Evolutionary conservation across 1,284 basidiomycete genomes (phyloP), one percentile per base, ranked within the genome.

Genomic region (Ceratobasidium sp.): DNA sequence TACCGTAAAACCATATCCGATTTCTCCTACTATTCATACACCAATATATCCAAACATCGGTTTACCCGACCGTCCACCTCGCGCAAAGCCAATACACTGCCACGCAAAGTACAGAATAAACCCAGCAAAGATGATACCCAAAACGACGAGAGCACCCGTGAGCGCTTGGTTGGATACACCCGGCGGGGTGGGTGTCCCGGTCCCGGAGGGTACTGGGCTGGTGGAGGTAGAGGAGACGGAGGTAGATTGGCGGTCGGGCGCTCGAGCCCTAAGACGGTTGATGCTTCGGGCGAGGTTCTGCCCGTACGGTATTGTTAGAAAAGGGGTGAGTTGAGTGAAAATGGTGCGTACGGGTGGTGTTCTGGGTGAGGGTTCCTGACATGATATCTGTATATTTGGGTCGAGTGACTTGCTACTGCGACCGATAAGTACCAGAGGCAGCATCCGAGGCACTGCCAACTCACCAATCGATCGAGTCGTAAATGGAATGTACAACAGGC

Each of bases 61-160:
- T 43, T 73, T 43, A 1, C 69, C 69, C 4, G 69, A 73, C 29
- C 69, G 69, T 17, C 46, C 44, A 37, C 57, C 44, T 6, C 69
- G 43, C 8, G 32, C 44, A 62, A 57, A 62, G 40, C 57, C 57
- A 9, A 73, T 19, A 51, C 69, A 73, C 69, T 59, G 54, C 69
- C 69, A 73, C 43, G 57, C 40, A 73, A 73, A 73, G 44, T 61
- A 73, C 7, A 62, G 15, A 22, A 73, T n/a, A 19, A 73, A 73
- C 7, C 69, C 69, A 25, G 46, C 54, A 29, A 73, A 62, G 3
- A 62, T n/a, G 19, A 61, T 8, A 4, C 56, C 69, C 5, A 61
- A 11, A n/a, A 51, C 32, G 40, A 34, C 57, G 57, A 73, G 40
- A 25, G 15, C 57, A 22, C 25, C 43, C 22, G 56, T 59, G 22